A percentile compares a stretch with the other conserved stretches of the same genome.
phyloP scores from a whole-genome alignment of 345 rosid species.

The Tarenaya hassleriana region DNA sequence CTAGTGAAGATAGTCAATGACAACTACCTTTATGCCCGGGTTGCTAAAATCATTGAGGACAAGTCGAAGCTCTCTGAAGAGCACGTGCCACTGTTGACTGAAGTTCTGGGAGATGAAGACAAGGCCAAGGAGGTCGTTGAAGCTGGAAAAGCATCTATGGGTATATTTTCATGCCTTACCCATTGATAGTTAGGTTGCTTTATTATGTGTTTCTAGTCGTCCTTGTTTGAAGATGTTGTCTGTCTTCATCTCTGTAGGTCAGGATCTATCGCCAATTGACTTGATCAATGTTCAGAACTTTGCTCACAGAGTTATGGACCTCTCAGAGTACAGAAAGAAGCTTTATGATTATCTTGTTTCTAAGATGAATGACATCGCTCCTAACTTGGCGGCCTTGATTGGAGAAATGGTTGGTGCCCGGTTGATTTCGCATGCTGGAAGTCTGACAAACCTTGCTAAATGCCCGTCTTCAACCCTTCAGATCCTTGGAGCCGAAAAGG shows the following conservation, averaged over 20 bases:
- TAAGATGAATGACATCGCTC: conserved; percentile 94
- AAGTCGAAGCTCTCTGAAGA: conserved; percentile 65
- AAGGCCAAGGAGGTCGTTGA: conserved; percentile 84
- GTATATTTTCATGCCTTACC: conserved; percentile 31
- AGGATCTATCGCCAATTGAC: conserved; percentile 78
- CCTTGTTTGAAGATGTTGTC: background rate
- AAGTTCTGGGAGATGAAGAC: conserved; percentile 83
- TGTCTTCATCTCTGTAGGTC: conserved; percentile 45
- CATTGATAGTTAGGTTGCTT: background rate
- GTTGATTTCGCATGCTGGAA: conserved; percentile 94
- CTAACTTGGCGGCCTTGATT: conserved; percentile 83
- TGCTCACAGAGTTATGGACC: conserved; percentile 82
- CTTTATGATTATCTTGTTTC: conserved; percentile 73
- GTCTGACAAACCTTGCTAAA: conserved; percentile 93
- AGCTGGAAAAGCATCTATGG: conserved; percentile 98
- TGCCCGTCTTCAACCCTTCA: conserved; percentile 98
- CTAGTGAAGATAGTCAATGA: conserved; percentile 87
- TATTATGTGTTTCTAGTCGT: background rate
- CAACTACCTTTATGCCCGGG: conserved; percentile 76
- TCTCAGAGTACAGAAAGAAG: conserved; percentile 81
- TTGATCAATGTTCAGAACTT: conserved; percentile 73
- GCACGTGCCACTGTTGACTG: conserved; percentile 50
- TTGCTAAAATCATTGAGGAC: conserved; percentile 63
- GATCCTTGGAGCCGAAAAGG: conserved; percentile 95
- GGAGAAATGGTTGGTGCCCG: conserved; percentile 95